Conservation (phyloP, 1,284 basidiomycete species). For the Farysia itapuensis region DNA sequence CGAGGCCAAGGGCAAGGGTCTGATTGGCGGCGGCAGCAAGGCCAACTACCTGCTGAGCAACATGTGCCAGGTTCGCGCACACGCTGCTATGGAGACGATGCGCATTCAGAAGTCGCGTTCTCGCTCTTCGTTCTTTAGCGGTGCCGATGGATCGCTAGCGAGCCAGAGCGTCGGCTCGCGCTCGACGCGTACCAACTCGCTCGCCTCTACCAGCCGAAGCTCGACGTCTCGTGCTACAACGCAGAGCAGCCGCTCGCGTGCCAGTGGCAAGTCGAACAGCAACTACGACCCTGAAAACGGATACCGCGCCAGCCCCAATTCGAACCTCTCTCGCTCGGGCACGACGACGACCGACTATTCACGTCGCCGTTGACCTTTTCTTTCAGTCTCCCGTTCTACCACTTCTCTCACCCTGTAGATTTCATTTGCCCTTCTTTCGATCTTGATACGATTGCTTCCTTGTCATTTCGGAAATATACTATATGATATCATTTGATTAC, state of each 20-base stretch:
- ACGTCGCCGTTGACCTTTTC: conserved; percentile 9
- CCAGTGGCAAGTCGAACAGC: conserved; percentile 24
- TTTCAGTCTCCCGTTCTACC: background rate
- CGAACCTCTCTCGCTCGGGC: background rate
- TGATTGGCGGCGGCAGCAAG: conserved; percentile 42
- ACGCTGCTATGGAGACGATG: conserved; percentile 55
- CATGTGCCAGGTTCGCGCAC: conserved; percentile 56
- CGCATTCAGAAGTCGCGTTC: conserved; percentile 43
- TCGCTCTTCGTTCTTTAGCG: conserved; percentile 45
- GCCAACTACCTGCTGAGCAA: conserved; percentile 56
- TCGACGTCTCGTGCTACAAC: conserved; percentile 14
- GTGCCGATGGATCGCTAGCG: conserved; percentile 31
- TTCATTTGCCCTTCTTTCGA: no score
- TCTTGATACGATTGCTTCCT: no score
- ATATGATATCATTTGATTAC: no score
- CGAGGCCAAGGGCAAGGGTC: conserved; percentile 64
- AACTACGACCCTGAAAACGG: conserved; percentile 10
- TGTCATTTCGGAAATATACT: no score
- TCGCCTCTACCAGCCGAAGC: conserved; percentile 21
- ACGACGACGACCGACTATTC: conserved; percentile 21
- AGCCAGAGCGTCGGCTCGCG: conserved; percentile 32
- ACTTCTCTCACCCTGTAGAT: background rate
- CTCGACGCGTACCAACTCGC: conserved; percentile 33
- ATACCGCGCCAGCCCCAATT: conserved; percentile 10
- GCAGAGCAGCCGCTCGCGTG: conserved; percentile 23